Conservation (phyloP, 257 asterid species). For the Fraxinus pennsylvanica region DNA sequence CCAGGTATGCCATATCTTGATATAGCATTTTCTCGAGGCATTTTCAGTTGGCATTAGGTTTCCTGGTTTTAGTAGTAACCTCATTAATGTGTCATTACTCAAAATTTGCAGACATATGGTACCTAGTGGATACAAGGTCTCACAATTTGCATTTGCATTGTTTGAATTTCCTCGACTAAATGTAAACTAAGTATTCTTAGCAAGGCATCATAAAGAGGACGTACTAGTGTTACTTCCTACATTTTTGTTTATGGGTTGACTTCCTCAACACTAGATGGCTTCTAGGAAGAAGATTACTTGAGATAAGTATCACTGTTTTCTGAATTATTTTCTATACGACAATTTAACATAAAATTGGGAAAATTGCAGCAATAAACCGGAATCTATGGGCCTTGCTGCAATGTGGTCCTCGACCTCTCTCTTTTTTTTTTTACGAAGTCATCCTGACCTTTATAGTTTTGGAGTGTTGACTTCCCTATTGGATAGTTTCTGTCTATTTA, state of each 20-base stretch:
- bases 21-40: conserved; percentile 15
- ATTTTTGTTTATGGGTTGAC: not conserved
- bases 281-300: not conserved
- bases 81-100: not conserved
- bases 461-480: not conserved
- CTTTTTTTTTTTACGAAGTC: not conserved
- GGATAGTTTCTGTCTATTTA: not conserved
- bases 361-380: not conserved
- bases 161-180: not conserved
- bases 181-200: not conserved
- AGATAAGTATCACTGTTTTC: not conserved
- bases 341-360: not conserved
- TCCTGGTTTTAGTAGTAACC: not conserved
- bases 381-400: not conserved
- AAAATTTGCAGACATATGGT: not conserved
- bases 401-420: not conserved
- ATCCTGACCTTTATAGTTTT: not conserved
- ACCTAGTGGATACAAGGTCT: not conserved
- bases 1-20: conserved; percentile 53
- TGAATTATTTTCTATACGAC: not conserved
- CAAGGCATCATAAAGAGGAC: not conserved
- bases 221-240: not conserved
- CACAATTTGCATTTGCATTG: not conserved
- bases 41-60: not conserved
- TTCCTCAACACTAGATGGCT: not conserved